Evolutionary conservation across 768 basidiomycete species (phyloP).

Genomic region (Leccinum longicurvipes): DNA sequence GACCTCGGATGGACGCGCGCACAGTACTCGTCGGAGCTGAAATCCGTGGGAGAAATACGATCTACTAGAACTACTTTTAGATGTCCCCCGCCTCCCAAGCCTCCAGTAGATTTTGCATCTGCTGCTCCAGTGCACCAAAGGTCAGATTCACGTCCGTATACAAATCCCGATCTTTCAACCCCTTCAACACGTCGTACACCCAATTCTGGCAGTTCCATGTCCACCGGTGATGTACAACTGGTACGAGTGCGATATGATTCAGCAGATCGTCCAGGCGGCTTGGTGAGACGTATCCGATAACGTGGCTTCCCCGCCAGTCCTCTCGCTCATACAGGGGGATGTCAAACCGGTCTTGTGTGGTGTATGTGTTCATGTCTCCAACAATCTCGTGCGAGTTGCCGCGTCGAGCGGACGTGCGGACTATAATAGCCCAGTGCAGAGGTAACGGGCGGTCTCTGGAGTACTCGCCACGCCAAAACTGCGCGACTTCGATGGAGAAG

Average conservation of each 20-base stretch:
- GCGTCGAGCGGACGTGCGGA: conserved; percentile 17
- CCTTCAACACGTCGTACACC: conserved; percentile 24
- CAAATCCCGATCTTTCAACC: conserved; percentile 8
- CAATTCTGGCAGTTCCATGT: conserved; percentile 29
- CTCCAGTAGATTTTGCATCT: conserved; percentile 27
- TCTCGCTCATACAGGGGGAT: conserved; percentile 6
- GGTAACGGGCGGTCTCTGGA: conserved; percentile 8
- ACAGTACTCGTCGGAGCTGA: conserved; percentile 31
- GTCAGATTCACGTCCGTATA: conserved; percentile 18
- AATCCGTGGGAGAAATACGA: conserved; percentile 21
- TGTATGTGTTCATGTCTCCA: conserved; percentile 24
- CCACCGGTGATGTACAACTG: conserved; percentile 12
- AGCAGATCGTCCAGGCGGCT: conserved; percentile 13
- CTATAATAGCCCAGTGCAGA: conserved; percentile 27
- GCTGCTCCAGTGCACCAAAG: conserved; percentile 19
- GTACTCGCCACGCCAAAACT: conserved; percentile 30
- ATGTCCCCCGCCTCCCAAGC: conserved; percentile 30
- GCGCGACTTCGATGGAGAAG: conserved; percentile 25
- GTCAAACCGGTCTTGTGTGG: conserved; percentile 13
- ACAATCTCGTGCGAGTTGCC: conserved; percentile 30
- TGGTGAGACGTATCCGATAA: conserved; percentile 22
- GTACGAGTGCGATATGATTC: conserved; percentile 18
- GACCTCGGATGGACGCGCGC: conserved; percentile 27
- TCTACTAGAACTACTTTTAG: background rate
- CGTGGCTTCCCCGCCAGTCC: conserved; percentile 25